Evolutionary conservation across 2,329 filamentous ascomycete genomes (phyloP).

Genomic region (Monilinia aucupariae): DNA sequence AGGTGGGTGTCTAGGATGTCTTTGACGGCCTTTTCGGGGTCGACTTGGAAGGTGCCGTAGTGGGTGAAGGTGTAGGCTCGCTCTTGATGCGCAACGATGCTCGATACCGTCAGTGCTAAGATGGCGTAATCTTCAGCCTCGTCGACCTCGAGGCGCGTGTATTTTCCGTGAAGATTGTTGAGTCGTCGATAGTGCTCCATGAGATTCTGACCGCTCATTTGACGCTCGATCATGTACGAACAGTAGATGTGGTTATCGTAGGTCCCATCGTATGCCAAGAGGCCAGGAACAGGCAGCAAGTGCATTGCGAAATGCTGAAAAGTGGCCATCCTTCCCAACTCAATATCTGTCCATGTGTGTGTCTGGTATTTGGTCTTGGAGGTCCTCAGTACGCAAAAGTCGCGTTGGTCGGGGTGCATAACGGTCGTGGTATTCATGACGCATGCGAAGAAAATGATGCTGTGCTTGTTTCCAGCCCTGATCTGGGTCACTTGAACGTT

Average conservation of each 20-base stretch:
- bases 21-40: background rate
- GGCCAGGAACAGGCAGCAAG: background rate
- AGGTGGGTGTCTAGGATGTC: too few species aligned
- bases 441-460: background rate
- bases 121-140: background rate
- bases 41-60: background rate
- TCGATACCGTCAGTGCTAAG: background rate
- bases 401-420: fast-evolving
- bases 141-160: background rate
- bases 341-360: background rate
- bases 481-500: background rate
- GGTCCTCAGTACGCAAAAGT: background rate
- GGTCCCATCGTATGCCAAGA: background rate
- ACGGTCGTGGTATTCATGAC: background rate
- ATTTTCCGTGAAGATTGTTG: too few species aligned
- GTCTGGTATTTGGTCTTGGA: background rate
- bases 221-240: background rate
- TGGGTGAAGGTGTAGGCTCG: background rate
- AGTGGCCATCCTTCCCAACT: background rate
- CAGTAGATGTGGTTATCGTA: background rate
- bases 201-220: background rate
- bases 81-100: background rate
- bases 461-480: background rate
- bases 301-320: background rate
- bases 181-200: background rate